Evolutionary conservation across 169 alveolate genomes (phyloP).

Genomic region (Cryptosporidium canis): DNA sequence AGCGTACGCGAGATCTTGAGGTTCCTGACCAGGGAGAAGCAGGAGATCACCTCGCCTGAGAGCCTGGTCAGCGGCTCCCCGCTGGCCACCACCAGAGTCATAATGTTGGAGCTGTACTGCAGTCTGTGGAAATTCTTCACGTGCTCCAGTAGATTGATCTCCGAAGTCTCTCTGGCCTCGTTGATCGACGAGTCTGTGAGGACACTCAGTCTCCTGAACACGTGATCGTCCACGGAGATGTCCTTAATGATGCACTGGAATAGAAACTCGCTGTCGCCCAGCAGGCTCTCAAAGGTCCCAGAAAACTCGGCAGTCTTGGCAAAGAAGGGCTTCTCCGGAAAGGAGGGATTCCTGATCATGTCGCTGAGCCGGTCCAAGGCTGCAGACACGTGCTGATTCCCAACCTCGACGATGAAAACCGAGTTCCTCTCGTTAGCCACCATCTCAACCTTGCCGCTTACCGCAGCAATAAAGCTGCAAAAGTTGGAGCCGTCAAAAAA

Average conservation of each 20-base stretch:
- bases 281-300: conserved; percentile 3
- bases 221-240: neutral
- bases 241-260: neutral
- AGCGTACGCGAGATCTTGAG: conserved; percentile 2
- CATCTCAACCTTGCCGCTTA: neutral
- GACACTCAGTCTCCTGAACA: neutral
- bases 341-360: conserved; percentile 12
- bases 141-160: conserved; percentile 12
- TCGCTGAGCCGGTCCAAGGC: neutral
- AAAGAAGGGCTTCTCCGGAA: conserved; percentile 5
- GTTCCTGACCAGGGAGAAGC: neutral
- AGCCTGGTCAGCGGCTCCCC: neutral
- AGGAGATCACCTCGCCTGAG: neutral
- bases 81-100: conserved; percentile 3
- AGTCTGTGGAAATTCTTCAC: neutral
- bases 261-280: neutral
- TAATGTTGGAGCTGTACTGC: conserved; percentile 10
- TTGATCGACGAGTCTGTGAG: neutral
- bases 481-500: neutral
- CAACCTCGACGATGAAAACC: neutral
- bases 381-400: neutral
- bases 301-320: neutral
- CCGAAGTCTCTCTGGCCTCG: neutral
- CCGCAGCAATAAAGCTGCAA: neutral
- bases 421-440: neutral